These are phyloP conservation scores for Saksenaea vasiformis DNA, from an alignment of 371 early-diverging fungal species.

Conservation along the genomic window DNA sequence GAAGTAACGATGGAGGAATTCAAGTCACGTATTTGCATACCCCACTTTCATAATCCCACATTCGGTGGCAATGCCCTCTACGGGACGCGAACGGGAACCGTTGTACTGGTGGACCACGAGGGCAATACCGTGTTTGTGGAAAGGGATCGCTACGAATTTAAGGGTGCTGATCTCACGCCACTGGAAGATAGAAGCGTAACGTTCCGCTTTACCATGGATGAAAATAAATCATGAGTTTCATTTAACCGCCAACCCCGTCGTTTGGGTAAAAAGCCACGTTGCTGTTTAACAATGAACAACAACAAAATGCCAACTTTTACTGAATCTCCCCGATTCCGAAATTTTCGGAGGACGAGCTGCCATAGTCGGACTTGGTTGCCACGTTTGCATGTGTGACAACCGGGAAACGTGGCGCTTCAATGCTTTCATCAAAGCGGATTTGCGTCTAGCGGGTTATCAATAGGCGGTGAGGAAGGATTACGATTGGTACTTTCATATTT, in stretches of 20 bases:
- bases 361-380: neutral
- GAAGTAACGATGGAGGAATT: conserved; percentile 21
- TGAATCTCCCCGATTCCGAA: neutral
- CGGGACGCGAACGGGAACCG: conserved; percentile 57
- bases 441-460: conserved; percentile 1
- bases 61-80: conserved; percentile 15
- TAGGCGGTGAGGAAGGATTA: neutral
- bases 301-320: neutral
- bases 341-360: neutral
- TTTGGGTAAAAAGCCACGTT: conserved; percentile 4
- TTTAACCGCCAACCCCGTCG: neutral
- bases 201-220: neutral
- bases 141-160: conserved; percentile 30
- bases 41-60: conserved; percentile 20
- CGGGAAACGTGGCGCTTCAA: conserved; percentile 3
- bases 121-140: conserved; percentile 45
- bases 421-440: neutral
- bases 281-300: neutral
- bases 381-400: conserved; percentile 6
- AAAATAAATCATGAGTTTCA: neutral
- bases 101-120: conserved; percentile 54
- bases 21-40: conserved; percentile 39
- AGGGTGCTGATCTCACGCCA: conserved; percentile 5
- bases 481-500: conserved; percentile 5
- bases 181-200: neutral